A percentile compares a stretch with the other conserved stretches of the same genome.
phyloP scores from a whole-genome alignment of 768 basidiomycete species.

The Pisolithus microcarpus region DNA sequence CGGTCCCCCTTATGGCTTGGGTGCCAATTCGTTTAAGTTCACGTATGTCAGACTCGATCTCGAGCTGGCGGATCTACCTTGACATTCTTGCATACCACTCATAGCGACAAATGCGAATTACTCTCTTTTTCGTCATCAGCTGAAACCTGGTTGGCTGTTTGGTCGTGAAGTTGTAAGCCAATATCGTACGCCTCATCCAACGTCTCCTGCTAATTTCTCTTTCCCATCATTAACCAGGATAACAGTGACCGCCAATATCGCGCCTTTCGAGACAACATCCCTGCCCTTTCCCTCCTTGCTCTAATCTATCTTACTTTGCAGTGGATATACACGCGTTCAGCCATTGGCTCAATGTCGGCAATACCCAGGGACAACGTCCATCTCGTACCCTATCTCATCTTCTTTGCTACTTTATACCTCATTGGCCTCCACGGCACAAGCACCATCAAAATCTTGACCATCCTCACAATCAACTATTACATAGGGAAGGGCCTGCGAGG shows the following conservation, averaged over 20 bases:
- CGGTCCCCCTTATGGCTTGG: slow-evolving; percentile 70
- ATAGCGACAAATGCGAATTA: slow-evolving; percentile 75
- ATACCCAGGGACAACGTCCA: slow-evolving; percentile 23
- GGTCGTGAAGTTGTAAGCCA: slow-evolving; percentile 67
- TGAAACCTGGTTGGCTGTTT: slow-evolving; percentile 77
- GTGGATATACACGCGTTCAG: slow-evolving; percentile 36
- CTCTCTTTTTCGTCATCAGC: slow-evolving; percentile 42
- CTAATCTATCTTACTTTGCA: slow-evolving; percentile 52
- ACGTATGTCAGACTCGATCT: slow-evolving; percentile 42
- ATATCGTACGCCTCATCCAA: not conserved
- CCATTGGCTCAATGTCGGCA: slow-evolving; percentile 16
- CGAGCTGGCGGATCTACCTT: slow-evolving; percentile 45
- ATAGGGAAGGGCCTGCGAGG: slow-evolving; percentile 44
- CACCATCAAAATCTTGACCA: slow-evolving; percentile 65
- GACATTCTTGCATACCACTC: slow-evolving; percentile 21
- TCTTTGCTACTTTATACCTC: slow-evolving; percentile 60
- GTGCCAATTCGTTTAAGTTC: slow-evolving; percentile 66
- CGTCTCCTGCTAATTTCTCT: not conserved
- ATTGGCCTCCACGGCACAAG: slow-evolving; percentile 76
- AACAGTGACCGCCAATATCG: slow-evolving; percentile 90
- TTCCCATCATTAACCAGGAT: slow-evolving; percentile 48
- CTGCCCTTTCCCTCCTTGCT: slow-evolving; percentile 46
- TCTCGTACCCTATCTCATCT: slow-evolving; percentile 51
- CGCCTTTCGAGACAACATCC: slow-evolving; percentile 75
- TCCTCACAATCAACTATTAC: slow-evolving; percentile 63